Base-by-base conservation (phyloP, 2,329 filamentous ascomycete species). In the Parasarocladium wereldwijsianum region DNA sequence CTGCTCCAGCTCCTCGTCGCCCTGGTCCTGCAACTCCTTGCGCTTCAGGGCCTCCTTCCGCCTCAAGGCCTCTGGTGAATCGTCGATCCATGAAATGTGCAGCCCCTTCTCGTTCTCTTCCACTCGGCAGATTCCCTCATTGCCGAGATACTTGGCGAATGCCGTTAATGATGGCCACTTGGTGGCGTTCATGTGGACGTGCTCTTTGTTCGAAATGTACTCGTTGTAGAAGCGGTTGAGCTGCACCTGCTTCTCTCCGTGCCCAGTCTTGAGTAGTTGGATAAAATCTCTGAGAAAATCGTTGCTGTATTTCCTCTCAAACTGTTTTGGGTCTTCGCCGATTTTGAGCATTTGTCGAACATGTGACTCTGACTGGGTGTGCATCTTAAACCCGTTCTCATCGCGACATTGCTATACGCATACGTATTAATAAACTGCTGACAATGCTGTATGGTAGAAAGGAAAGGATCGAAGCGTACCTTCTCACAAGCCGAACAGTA, bases 221-320 rank as follows among this genome's bases (percentile, higher is more conserved):
- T 86, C 77, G 50, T 96, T 84, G 55, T 98, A 98, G 51, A 96
- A 96, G 37, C 82, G 76, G 46, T 98, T 98, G 30, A 86, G 71
- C 19, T 86, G 70, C 2, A 96, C 75, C 43, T 74, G 70, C 53
- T 98, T 98, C 54, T 93, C 85, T 38, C 85, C 84, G 45, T 98
- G 90, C 0, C 76, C 71, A 1, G 86, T 93, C 34, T 73, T 69
- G 6, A 98, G 62, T 2, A 90, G 62, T 34, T 72, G 62, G 1
- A 92, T 38, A 43, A 93, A 93, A 46, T 92, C 82, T 34, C 68
- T 67, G 38, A 79, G 58, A 51, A 98, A 98, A 41, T 93, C 71
- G 36, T 70, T 70, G 51, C 71, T 82, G 60, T 74, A 98, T 26
- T 86, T 70, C 46, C 81, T 70, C 51, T 96, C 87, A 50, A 70